These are phyloP conservation scores for Fusarium ambrosium DNA, from an alignment of 2,329 filamentous ascomycete genomes.

Conservation along the genomic window DNA sequence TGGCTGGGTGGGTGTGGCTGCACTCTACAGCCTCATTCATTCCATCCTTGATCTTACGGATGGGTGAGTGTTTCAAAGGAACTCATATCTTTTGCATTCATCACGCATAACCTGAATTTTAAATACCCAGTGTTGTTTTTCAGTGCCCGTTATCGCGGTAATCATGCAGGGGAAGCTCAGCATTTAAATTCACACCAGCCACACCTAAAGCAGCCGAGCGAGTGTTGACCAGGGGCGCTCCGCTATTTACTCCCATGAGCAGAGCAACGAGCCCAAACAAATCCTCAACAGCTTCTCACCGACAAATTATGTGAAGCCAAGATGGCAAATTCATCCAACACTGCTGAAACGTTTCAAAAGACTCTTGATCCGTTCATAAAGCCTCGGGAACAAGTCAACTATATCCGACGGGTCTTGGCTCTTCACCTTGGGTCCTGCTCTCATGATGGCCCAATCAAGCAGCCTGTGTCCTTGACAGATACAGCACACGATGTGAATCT, in stretches of 20 bases:
- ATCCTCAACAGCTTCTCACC: conserved; percentile 14
- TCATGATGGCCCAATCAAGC: conserved; percentile 57
- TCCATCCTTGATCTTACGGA: neutral
- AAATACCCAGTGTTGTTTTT: neutral
- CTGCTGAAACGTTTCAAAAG: conserved; percentile 55
- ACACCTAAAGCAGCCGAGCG: conserved; percentile 30
- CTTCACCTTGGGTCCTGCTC: conserved; percentile 66
- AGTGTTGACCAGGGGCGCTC: conserved; percentile 16
- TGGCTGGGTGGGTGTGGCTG: conserved; percentile 39
- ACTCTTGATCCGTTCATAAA: conserved; percentile 67
- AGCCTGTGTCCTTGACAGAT: conserved; percentile 64
- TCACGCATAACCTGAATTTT: neutral
- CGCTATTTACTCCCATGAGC: conserved; percentile 33
- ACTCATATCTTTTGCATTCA: neutral
- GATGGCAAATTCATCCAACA: conserved; percentile 53
- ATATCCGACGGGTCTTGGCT: conserved; percentile 68
- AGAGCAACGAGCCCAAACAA: conserved; percentile 19
- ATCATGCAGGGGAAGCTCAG: neutral
- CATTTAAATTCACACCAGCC: conserved; percentile 21
- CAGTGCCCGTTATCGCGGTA: neutral
- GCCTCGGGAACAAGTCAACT: conserved; percentile 68
- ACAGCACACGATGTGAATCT: conserved; percentile 52
- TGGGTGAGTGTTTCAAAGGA: neutral
- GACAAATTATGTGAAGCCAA: conserved; percentile 31
- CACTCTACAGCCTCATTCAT: neutral